Percentiles rank a stretch among this genome's conserved stretches.
Evolutionary conservation across 1,284 basidiomycete species (phyloP).

Genomic region (Sparassis latifolia): DNA sequence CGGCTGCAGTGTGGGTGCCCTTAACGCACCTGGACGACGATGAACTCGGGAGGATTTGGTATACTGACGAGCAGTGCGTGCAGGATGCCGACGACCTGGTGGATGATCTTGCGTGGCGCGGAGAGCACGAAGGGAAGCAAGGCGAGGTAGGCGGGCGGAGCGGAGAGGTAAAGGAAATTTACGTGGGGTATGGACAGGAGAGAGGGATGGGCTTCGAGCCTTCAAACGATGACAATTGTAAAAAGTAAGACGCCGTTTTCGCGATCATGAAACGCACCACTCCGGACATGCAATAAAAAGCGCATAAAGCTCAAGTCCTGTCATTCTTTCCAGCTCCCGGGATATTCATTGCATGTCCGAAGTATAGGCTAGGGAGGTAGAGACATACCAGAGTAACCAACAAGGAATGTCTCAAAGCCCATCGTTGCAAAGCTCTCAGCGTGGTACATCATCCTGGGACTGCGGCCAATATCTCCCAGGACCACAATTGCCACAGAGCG

Average conservation of each 20-base stretch:
- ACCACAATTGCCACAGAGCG: constrained; percentile 85
- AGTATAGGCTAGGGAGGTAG: background rate
- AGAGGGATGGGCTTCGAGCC: constrained; percentile 72
- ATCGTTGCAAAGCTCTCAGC: constrained; percentile 85
- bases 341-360: background rate
- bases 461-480: constrained; percentile 92
- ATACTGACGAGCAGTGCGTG: constrained; percentile 56
- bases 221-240: constrained; percentile 22
- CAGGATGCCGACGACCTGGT: constrained; percentile 64
- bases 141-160: constrained; percentile 53
- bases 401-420: constrained; percentile 74
- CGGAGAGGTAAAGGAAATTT: constrained; percentile 59
- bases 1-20: background rate
- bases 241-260: background rate
- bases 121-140: constrained; percentile 68
- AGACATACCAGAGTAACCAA: constrained; percentile 79
- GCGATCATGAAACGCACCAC: too few species aligned
- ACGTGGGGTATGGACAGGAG: constrained; percentile 61
- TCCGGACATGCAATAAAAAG: background rate
- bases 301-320: background rate
- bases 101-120: constrained; percentile 77
- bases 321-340: too few species aligned
- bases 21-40: constrained; percentile 79
- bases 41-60: constrained; percentile 71
- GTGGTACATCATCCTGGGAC: constrained; percentile 99